Conservation (phyloP, 2,329 filamentous ascomycete species). For the Phyllosticta capitalensis region DNA sequence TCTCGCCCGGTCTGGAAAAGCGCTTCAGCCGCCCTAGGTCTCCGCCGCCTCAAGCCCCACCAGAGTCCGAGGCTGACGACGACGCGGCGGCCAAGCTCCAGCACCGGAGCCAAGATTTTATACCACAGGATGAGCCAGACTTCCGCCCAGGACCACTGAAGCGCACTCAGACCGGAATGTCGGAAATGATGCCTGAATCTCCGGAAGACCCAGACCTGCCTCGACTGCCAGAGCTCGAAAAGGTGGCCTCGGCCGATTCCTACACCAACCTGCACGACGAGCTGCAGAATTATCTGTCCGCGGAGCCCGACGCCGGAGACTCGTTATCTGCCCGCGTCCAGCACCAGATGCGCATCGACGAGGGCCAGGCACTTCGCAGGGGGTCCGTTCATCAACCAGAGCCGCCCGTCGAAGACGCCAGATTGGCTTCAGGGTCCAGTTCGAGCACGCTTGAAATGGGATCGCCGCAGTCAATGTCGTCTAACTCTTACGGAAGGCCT, state of each 20-base stretch:
- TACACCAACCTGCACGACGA: slow-evolving; percentile 19
- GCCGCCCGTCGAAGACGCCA: slow-evolving; percentile 15
- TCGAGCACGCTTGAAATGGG: slow-evolving; percentile 20
- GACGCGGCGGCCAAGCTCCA: slow-evolving; percentile 5
- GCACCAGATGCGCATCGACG: slow-evolving; percentile 43
- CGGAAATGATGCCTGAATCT: slow-evolving; percentile 15
- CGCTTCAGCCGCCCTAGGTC: slow-evolving; percentile 9
- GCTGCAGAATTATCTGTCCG: slow-evolving; percentile 21
- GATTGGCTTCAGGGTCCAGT: slow-evolving; percentile 24
- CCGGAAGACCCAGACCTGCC: slow-evolving; percentile 36
- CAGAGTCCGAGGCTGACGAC: slow-evolving; percentile 2
- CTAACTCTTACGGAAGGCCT: slow-evolving; percentile 8
- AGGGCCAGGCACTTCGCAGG: slow-evolving; percentile 41
- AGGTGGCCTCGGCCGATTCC: slow-evolving; percentile 16
- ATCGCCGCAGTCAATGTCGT: slow-evolving; percentile 14
- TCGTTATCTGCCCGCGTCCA: slow-evolving; percentile 39
- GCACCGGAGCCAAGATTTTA: slow-evolving; percentile 16
- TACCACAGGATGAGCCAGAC: slow-evolving; percentile 17
- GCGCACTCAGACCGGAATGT: slow-evolving; percentile 49
- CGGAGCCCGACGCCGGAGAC: slow-evolving; percentile 26
- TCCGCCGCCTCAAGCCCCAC: slow-evolving; percentile 5
- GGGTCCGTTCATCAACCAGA: slow-evolving; percentile 22
- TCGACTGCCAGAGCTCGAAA: slow-evolving; percentile 19
- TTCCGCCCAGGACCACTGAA: slow-evolving; percentile 39
- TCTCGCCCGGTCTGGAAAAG: slow-evolving; percentile 27